Base-by-base conservation (phyloP, 768 basidiomycete genomes). In the Fomitopsis serialis region DNA sequence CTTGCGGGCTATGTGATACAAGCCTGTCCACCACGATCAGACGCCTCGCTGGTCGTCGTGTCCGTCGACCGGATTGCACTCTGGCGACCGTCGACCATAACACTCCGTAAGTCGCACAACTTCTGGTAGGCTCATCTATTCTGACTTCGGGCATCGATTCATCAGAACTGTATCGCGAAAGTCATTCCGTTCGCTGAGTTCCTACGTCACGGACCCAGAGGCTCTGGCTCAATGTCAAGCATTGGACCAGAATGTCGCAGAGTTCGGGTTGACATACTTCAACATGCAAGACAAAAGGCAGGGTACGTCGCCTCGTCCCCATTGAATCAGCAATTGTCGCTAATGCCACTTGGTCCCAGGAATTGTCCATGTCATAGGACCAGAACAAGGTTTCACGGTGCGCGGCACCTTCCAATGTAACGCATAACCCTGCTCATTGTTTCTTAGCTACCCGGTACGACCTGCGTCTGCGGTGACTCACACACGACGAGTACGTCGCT, bases 401-500 rank as follows among this genome's bases (percentile, higher is more conserved):
- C 12, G 71, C 59, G 1, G 10, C 23, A 12, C 35, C 24, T 2
- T 36, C 10, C 22, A 22, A 23, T 29, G 13, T 23, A 34, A 19
- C 19, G 13, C 10, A 42, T 6, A 21, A 10, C n/a, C 29, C 23
- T 35, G n/a, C 34, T 42, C 45, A 12, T 36, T 9, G 32, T 13
- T 17, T 17, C 23, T n/a, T 48, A 74, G 73, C 69, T 76, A 11
- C 74, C 74, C 27, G 74, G 74, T 21, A 75, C 70, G 49, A 76
- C 74, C 23, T 74, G 73, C 52, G 82, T 84, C 43, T 85, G 82
- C 61, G 82, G 82, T 57, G 82, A 84, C 65, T 83, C 81, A 1
- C 82, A 84, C 66, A 84, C 82, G 19, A 81, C 81, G 45, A 84
- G n/a, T n/a, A n/a, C n/a, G n/a, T n/a, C n/a, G n/a, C n/a, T n/a